phyloP scores from a whole-genome alignment of 139 green algal genomes.

The Zygnema cylindricum region DNA sequence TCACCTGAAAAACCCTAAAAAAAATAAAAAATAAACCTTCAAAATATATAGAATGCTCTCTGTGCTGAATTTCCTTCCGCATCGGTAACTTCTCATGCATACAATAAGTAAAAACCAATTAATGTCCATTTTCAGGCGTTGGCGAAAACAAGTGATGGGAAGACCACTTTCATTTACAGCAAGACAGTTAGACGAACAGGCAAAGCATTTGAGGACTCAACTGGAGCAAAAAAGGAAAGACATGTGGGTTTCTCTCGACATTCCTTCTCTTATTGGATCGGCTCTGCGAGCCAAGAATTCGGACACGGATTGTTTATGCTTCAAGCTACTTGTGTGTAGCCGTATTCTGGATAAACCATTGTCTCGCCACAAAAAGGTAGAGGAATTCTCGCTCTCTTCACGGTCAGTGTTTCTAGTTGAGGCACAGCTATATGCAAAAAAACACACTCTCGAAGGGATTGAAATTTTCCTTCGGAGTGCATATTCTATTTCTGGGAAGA shows the following conservation, averaged over 20 bases:
- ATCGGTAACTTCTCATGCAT: no score
- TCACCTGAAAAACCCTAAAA: no score
- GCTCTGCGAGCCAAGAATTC: not conserved
- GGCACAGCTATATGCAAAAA: not conserved
- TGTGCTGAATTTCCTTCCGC: no score
- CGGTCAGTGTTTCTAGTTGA: not conserved
- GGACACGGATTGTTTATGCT: not conserved
- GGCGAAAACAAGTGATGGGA: not conserved
- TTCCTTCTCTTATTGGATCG: not conserved
- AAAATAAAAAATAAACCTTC: no score
- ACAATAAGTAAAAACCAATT: no score
- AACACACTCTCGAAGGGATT: no score
- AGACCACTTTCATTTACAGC: not conserved
- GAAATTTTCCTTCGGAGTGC: no score
- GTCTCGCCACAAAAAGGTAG: not conserved
- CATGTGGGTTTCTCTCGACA: constrained; percentile 5
- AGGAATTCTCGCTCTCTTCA: not conserved
- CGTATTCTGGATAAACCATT: not conserved
- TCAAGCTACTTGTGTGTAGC: constrained; percentile 1
- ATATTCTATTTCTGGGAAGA: no score
- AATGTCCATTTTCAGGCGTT: not conserved
- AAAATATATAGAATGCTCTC: no score
- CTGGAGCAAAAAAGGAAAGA: not conserved
- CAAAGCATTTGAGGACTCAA: not conserved
- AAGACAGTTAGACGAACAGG: not conserved